Conservation (phyloP, 169 alveolate species). For the Plasmodium inui region DNA sequence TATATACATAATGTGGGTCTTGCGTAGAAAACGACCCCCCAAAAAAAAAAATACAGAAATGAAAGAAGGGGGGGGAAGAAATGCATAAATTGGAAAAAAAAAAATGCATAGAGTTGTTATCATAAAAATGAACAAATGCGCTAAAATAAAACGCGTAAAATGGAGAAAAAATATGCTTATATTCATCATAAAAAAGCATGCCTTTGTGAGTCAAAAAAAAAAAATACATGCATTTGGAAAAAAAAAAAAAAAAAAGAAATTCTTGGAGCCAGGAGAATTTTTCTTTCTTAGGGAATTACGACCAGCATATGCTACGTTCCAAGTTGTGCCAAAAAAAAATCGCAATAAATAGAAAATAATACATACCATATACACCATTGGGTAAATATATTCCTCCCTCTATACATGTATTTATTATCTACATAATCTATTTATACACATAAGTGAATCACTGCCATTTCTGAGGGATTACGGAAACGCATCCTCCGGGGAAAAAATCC, state of each 20-base stretch:
- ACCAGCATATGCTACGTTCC: neutral
- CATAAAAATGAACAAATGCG: neutral
- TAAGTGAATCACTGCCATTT: neutral
- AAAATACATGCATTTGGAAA: neutral
- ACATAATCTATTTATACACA: neutral
- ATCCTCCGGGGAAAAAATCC: neutral
- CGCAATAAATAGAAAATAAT: neutral
- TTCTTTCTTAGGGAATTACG: neutral
- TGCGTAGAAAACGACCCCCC: neutral
- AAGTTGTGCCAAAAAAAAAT: neutral
- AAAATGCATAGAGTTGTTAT: neutral
- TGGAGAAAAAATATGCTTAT: neutral
- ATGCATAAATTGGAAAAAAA: neutral
- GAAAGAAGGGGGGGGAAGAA: neutral
- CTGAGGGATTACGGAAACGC: neutral
- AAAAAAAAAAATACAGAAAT: neutral
- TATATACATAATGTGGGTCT: neutral
- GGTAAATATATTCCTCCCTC: neutral
- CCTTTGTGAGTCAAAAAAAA: neutral
- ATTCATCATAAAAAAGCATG: neutral
- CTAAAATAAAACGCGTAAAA: neutral
- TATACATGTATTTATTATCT: neutral
- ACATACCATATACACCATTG: neutral
- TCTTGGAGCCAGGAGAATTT: neutral
- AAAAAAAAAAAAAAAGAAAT: neutral